These are phyloP conservation scores for Penicillium thymicola DNA, from an alignment of 2,329 filamentous ascomycete genomes.

Conservation along the genomic window DNA sequence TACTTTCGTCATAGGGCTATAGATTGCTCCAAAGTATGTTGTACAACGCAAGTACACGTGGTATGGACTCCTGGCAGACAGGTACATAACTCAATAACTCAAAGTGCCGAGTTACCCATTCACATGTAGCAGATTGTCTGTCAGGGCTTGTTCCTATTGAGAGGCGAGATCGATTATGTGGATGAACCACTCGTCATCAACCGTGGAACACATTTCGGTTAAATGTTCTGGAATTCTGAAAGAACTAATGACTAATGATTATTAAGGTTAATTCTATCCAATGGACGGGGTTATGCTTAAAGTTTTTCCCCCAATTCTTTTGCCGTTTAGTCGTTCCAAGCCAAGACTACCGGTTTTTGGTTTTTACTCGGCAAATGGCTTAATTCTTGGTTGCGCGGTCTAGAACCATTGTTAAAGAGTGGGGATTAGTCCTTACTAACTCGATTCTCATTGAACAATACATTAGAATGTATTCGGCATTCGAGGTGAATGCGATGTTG, in stretches of 20 bases:
- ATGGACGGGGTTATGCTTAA: conserved; percentile 1
- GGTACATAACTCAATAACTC: neutral
- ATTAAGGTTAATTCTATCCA: neutral
- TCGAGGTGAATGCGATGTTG: neutral
- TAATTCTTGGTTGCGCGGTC: neutral
- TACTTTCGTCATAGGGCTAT: neutral
- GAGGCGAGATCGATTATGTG: neutral
- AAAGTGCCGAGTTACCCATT: conserved; percentile 4
- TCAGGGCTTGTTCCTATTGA: conserved; percentile 2
- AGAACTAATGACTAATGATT: neutral
- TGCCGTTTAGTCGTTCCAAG: neutral
- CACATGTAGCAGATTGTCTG: neutral
- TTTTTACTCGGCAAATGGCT: neutral
- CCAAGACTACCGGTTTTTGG: neutral
- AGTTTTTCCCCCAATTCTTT: neutral
- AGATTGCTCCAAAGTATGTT: neutral
- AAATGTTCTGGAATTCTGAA: neutral
- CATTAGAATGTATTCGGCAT: neutral
- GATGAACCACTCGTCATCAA: neutral
- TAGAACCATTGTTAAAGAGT: neutral
- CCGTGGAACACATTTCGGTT: neutral
- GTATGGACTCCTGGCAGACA: neutral
- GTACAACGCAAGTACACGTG: neutral
- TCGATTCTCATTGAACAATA: neutral
- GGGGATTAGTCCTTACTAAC: neutral